Evolutionary conservation across 2,329 filamentous ascomycete genomes (phyloP), one percentile per base, ranked within the genome.

Genomic region (Cadophora luteo-olivacea): DNA sequence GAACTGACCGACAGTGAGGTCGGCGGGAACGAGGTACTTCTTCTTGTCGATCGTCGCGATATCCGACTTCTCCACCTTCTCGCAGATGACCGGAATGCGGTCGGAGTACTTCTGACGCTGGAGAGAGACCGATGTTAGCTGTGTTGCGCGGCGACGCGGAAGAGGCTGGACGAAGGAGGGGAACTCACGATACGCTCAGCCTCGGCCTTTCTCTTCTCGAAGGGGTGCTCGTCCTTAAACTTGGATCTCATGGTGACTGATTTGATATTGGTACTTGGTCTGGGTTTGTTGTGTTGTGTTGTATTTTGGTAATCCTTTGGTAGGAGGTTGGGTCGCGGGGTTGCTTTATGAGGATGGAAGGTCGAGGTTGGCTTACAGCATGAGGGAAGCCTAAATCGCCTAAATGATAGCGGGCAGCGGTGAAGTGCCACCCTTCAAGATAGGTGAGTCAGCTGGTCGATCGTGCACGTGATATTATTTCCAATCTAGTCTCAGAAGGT

Each of bases 21-120:
- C 96, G 76, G 96, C 94, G 16, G 96, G 96, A 33, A 99, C 96
- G 61, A 99, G 89, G 80, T 99, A 99, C 86, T 99, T 99, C 90
- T 99, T 99, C 91, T 99, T 99, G 85, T 99, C 96, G 87, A 99
- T 99, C 75, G 96, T 98, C 70, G 96, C 96, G 77, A 99, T 99
- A 81, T 99, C 96, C 71, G 92, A 97, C 86, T 97, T 98, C 85
- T 99, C 96, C 76, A 98, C 95, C 87, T 98, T 98, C 84, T 98
- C 96, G 87, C 96, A 99, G 81, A 99, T 99, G 73, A 99, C 96
- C 63, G 96, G 96, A 84, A 99, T 99, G 78, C 96, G 93, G 82
- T 99, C 96, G 76, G 93, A 90, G 82, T 99, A 99, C 85, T 99
- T 99, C 86, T 97, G 94, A 76, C 96, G 94, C 76, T 78, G 72